Conservation (phyloP, 495 filamentous ascomycete species). For the Trichocladium antarcticum region DNA sequence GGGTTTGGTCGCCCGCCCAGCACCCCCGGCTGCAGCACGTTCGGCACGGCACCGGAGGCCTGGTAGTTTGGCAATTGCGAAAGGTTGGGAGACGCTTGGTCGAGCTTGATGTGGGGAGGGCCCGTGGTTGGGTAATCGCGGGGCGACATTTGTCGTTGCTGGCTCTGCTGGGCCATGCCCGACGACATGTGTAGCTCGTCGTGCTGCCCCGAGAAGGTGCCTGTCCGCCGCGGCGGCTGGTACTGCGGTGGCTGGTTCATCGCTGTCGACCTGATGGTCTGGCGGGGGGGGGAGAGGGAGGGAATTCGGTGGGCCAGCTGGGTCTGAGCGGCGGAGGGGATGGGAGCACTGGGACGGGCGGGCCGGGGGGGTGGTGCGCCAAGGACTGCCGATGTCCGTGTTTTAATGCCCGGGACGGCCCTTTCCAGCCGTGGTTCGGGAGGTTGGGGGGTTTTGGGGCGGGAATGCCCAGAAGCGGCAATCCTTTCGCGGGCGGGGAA, state of each 20-base stretch:
- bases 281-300: background rate
- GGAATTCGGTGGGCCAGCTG: no score
- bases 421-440: background rate
- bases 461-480: conserved; percentile 1
- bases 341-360: background rate
- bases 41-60: conserved; percentile 47
- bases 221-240: conserved; percentile 34
- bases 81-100: conserved; percentile 25
- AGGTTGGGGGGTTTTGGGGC: background rate
- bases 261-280: conserved; percentile 5
- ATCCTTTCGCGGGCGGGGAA: background rate
- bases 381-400: background rate
- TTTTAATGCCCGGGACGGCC: background rate
- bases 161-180: conserved; percentile 36
- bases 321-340: background rate
- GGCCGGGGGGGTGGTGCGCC: background rate
- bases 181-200: conserved; percentile 75
- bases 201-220: conserved; percentile 35
- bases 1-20: conserved; percentile 47
- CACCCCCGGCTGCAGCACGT: conserved; percentile 55
- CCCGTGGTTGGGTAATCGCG: conserved; percentile 34
- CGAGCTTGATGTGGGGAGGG: conserved; percentile 41
- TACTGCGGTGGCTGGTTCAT: conserved; percentile 43
- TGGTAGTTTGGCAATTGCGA: conserved; percentile 46
- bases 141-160: conserved; percentile 37